A percentile compares a stretch with the other conserved stretches of the same genome.
Conservation (phyloP, 306 rosid species). For the Acacia acuminata region DNA sequence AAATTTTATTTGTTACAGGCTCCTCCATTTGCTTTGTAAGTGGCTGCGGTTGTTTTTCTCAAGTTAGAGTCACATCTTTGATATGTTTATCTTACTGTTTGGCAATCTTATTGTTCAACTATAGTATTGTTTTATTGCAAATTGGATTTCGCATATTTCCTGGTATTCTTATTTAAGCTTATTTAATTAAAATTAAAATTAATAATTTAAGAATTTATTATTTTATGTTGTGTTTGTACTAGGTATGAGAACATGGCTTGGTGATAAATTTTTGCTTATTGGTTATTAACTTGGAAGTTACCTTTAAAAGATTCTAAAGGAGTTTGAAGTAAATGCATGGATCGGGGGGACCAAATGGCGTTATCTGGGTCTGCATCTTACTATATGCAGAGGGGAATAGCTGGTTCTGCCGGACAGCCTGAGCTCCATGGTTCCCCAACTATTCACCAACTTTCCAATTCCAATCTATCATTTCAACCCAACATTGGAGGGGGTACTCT, state of each 20-base stretch:
- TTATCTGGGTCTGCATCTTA: constrained; percentile 79
- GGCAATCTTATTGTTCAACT: neutral
- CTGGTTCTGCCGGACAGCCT: constrained; percentile 66
- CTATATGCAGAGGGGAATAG: constrained; percentile 74
- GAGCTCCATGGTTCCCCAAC: constrained; percentile 53
- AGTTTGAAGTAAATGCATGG: constrained; percentile 79
- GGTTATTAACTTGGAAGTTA: constrained; percentile 26
- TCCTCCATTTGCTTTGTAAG: constrained; percentile 12
- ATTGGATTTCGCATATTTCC: constrained; percentile 24
- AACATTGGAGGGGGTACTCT: constrained; percentile 58
- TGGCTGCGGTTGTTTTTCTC: constrained; percentile 12
- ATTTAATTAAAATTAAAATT: neutral
- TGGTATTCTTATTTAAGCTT: constrained; percentile 31
- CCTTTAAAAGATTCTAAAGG: constrained; percentile 29
- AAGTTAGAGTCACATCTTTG: constrained; percentile 3
- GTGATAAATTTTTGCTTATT: constrained; percentile 24
- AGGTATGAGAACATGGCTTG: constrained; percentile 40
- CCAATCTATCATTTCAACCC: constrained; percentile 67
- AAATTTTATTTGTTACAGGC: constrained; percentile 10
- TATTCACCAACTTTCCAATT: constrained; percentile 61
- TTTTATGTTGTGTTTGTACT: constrained; percentile 29
- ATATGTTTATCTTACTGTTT: neutral
- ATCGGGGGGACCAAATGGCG: constrained; percentile 89
- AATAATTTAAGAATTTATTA: neutral
- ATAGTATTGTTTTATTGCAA: neutral